Evolutionary conservation across 257 asterid species (phyloP), one percentile per base, ranked within the genome.

Genomic region (Petunia secreta): DNA sequence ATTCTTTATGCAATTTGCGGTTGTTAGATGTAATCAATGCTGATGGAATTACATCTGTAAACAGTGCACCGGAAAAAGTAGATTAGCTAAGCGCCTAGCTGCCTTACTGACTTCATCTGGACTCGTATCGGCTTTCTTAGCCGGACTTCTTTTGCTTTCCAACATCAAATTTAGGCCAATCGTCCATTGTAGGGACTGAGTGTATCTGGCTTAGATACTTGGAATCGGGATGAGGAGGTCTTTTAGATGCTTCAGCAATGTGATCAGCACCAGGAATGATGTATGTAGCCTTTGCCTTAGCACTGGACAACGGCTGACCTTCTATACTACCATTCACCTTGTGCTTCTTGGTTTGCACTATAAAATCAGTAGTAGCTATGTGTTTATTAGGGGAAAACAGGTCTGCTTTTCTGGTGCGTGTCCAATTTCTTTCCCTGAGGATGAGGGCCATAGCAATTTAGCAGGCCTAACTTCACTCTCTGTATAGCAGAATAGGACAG

Each of bases 391-490:
- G 74, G 48, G 88, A 55, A 63, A 87, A 48, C 84, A 82, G 48
- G 37, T 58, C 54, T 44, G 86, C 83, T 60, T 83, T 81, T 67
- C 25, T 75, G 88, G 59, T 4, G 57, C 74, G 80, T 75, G 63
- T 88, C 94, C 40, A 79, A 74, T 85, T 85, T 88, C 83, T 81
- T 88, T 79, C 93, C 95, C 83, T 91, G 86, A 83, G 79, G 84
- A 50, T 73, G 62, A 83, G 38, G 81, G 85, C 86, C 84, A 81
- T 77, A 62, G 89, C 53, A 89, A 60, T 85, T 93, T 93, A 77
- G 81, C 82, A 50, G 89, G 87, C 88, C 94, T 88, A 73, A 83
- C 77, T 84, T 92, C 94, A 66, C 83, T 77, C 82, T 90, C 98
- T 93, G 95, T 82, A 82, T 78, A 60, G 60, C 43, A 76, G 78